These are phyloP conservation scores for Pelargonium exstipulatum DNA, from an alignment of 441 rosid genomes.

Conservation along the genomic window DNA sequence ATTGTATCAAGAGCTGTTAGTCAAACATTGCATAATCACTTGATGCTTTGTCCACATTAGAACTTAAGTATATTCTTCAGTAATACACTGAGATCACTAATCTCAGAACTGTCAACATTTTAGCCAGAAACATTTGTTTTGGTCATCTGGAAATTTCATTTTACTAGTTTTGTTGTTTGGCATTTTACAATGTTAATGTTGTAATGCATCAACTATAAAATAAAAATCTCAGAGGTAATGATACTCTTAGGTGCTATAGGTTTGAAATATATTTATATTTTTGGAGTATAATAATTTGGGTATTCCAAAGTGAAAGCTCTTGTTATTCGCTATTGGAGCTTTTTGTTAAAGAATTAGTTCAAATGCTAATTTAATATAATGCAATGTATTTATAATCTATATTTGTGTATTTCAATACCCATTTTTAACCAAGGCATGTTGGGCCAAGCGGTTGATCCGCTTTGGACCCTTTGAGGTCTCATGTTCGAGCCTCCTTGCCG, in stretches of 20 bases:
- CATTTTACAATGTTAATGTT: background rate
- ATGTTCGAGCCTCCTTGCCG: no score
- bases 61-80: background rate
- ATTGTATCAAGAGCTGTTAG: background rate
- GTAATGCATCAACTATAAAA: background rate
- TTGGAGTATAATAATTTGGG: background rate
- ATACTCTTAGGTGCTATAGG: background rate
- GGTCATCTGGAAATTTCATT: background rate
- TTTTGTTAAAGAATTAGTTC: background rate
- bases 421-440: background rate
- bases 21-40: background rate
- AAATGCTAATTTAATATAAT: slow-evolving; percentile 1
- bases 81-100: background rate
- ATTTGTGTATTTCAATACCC: slow-evolving; percentile 1
- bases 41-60: background rate
- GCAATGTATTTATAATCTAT: background rate
- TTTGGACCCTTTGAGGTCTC: no score
- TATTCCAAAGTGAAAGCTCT: background rate
- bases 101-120: background rate
- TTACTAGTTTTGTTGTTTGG: background rate
- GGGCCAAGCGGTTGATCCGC: no score
- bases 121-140: background rate
- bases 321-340: background rate
- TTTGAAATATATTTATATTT: background rate
- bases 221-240: background rate